Percentiles rank a stretch among this genome's conserved stretches.
Evolutionary conservation across 345 rosid genomes (phyloP).

Genomic region (Pseudoturritis turrita): DNA sequence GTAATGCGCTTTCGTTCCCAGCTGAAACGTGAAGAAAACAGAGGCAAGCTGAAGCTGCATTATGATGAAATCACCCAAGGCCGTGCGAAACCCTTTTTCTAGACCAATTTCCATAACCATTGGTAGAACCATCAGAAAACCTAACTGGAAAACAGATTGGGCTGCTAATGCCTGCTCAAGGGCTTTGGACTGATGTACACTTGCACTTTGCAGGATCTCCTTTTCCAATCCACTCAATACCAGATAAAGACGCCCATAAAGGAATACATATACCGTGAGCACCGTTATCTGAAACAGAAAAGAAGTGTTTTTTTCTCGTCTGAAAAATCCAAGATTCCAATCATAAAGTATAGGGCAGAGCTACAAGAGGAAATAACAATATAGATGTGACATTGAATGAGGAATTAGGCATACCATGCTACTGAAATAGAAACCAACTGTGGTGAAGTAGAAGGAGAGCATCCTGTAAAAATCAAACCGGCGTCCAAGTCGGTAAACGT

Average conservation of each 20-base stretch:
- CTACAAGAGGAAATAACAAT: background rate
- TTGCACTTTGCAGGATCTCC: constrained; percentile 52
- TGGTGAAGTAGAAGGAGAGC: constrained; percentile 97
- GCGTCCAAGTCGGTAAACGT: constrained; percentile 87
- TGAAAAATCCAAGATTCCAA: constrained; percentile 1
- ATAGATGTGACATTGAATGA: background rate
- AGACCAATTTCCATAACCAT: constrained; percentile 97
- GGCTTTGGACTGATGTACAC: constrained; percentile 59
- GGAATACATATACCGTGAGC: constrained; percentile 75
- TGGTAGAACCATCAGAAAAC: constrained; percentile 77
- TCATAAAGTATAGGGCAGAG: background rate
- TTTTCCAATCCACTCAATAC: constrained; percentile 85
- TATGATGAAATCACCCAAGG: constrained; percentile 83
- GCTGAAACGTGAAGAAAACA: constrained; percentile 94
- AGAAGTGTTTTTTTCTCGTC: background rate
- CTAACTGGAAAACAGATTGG: constrained; percentile 81
- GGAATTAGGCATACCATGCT: constrained; percentile 66
- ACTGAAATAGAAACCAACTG: constrained; percentile 93
- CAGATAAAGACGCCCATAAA: constrained; percentile 89
- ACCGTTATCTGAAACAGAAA: constrained; percentile 65
- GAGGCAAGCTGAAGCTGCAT: constrained; percentile 98
- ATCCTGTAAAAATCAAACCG: constrained; percentile 93
- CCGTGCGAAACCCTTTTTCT: constrained; percentile 88
- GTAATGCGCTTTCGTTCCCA: constrained; percentile 92
- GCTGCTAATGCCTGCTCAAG: constrained; percentile 88